Evolutionary conservation across 441 rosid species (phyloP).

Genomic region (Jatropha podagrica): DNA sequence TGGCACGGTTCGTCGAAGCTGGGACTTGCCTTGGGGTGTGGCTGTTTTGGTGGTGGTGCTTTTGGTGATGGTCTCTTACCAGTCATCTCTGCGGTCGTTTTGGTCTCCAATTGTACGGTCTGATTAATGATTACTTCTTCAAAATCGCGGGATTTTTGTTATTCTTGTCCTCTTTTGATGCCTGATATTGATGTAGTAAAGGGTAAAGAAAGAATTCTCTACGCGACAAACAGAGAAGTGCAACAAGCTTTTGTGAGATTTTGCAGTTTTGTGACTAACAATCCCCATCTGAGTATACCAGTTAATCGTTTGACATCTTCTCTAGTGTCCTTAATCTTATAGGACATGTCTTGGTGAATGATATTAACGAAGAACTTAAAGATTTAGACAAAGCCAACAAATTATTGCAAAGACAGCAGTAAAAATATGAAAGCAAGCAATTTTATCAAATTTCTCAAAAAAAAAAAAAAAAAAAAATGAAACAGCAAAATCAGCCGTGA

Average conservation of each 20-base stretch:
- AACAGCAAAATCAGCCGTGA: background rate
- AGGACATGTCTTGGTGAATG: background rate
- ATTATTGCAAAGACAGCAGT: too few species aligned
- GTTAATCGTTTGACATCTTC: too few species aligned
- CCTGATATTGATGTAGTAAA: background rate
- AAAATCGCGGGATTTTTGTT: too few species aligned
- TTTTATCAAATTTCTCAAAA: too few species aligned
- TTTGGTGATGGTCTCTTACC: conserved; percentile 60
- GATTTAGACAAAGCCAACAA: background rate
- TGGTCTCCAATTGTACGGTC: conserved; percentile 47
- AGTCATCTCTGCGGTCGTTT: conserved; percentile 59
- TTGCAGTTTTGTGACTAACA: too few species aligned
- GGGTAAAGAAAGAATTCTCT: too few species aligned
- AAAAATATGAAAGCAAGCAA: too few species aligned
- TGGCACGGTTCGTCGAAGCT: conserved; percentile 20
- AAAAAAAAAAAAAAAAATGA: too few species aligned
- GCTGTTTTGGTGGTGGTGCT: conserved; percentile 43
- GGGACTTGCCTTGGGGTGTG: conserved; percentile 62
- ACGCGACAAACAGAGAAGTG: background rate
- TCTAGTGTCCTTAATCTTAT: too few species aligned
- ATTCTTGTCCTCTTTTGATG: background rate
- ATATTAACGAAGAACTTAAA: background rate
- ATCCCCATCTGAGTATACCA: too few species aligned
- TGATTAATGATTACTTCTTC: conserved; percentile 1
- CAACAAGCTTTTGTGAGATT: background rate